Conservation (phyloP, 1,284 basidiomycete genomes). For the Ustilago bromivora region DNA sequence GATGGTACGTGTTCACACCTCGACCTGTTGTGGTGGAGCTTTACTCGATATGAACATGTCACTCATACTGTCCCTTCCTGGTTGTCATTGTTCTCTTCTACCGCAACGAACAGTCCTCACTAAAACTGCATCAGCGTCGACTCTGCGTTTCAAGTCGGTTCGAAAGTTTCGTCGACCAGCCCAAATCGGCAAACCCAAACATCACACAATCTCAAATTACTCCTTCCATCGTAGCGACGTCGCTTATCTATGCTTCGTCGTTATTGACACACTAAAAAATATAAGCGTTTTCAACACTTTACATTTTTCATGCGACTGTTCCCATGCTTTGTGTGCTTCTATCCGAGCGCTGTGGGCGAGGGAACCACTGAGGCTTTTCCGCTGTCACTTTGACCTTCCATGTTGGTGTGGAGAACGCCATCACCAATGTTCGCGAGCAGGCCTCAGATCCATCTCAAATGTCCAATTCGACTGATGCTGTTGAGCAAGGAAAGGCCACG, state of each 20-base stretch:
- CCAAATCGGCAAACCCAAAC: slow-evolving; percentile 36
- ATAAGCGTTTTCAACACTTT: slow-evolving; percentile 54
- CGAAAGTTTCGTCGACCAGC: slow-evolving; percentile 25
- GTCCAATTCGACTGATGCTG: slow-evolving; percentile 57
- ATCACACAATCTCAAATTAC: slow-evolving; percentile 19
- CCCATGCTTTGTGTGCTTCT: background rate
- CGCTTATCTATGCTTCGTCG: slow-evolving; percentile 43
- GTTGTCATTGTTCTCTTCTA: background rate
- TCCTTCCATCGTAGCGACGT: slow-evolving; percentile 19
- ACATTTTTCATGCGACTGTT: background rate
- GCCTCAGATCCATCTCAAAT: slow-evolving; percentile 57
- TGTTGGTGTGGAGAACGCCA: too few species aligned
- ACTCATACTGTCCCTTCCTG: slow-evolving; percentile 5
- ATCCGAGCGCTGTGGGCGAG: too few species aligned
- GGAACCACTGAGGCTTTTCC: too few species aligned
- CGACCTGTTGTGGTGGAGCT: background rate
- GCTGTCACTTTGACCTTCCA: too few species aligned
- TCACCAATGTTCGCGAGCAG: slow-evolving; percentile 57
- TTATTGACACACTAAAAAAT: slow-evolving; percentile 32
- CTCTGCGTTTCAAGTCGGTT: slow-evolving; percentile 21
- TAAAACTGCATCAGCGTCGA: slow-evolving; percentile 13
- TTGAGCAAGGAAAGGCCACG: slow-evolving; percentile 61
- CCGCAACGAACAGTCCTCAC: slow-evolving; percentile 15
- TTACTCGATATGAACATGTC: background rate
- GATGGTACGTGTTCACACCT: slow-evolving; percentile 28